Evolutionary conservation across 495 filamentous ascomycete species (phyloP), one percentile per base, ranked within the genome.

Genomic region (Podospora tetraspora): DNA sequence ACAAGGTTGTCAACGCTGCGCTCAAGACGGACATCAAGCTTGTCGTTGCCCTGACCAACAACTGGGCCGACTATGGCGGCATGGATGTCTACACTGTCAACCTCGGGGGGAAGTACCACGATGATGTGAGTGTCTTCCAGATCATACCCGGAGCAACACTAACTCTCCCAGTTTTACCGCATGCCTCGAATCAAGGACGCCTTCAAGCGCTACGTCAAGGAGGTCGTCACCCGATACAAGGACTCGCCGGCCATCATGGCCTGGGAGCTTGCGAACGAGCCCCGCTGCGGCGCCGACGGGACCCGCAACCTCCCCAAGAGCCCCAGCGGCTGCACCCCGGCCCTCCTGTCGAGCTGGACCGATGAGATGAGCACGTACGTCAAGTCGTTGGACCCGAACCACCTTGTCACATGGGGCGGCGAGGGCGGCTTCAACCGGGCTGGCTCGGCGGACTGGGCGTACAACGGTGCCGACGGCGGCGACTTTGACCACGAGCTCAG

Each of bases 1-100:
- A 91, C 76, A 87, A 86, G 66, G 88, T 90, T 6, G 86, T 91
- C 43, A 72, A 80, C n/a, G 79, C 84, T 2, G 89, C 89, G 1
- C 81, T 84, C 69, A 81, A 83, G 66, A 77, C 78, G 24, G 85
- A 84, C 12, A 82, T 88, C 65, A 88, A 90, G 75, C 78, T 90
- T 21, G 81, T 90, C n/a, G 74, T 82, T 16, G 75, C 81, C 29
- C 73, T 83, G 62, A 83, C 82, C 25, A 86, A 86, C 70, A 86
- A 86, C 72, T 86, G 84, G 84, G 75, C 76, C 27, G 84, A 84
- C 59, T 86, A 85, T 27, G 84, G 82, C n/a, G 83, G 75, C 23
- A 83, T 83, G 79, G 80, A 83, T 57, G 74, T 75, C 24, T 83
- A 80, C 68, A 77, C 76, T 0, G 70, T 75, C 57, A 75, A 78